Percentiles rank a stretch among this genome's conserved stretches.
Conservation (phyloP, 2,329 filamentous ascomycete genomes). For the Xylaria sp. region DNA sequence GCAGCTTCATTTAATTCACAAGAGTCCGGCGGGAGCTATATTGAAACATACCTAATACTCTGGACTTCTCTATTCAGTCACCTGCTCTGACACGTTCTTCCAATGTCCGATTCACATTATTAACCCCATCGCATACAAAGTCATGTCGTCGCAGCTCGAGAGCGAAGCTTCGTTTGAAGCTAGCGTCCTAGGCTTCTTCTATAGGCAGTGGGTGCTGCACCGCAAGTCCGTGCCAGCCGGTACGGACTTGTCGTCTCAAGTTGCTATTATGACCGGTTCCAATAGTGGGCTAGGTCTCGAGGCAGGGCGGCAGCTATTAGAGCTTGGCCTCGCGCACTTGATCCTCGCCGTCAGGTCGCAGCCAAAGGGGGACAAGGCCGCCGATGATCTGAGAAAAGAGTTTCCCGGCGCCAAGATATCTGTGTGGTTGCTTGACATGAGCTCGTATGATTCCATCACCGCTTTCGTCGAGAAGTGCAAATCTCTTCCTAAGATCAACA, state of each 20-base stretch:
- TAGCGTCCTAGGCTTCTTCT: constrained; percentile 57
- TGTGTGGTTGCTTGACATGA: constrained; percentile 60
- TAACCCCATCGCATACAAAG: background rate
- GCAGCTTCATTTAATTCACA: background rate
- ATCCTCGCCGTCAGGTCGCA: constrained; percentile 57
- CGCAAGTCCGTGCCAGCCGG: constrained; percentile 39
- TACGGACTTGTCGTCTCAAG: constrained; percentile 49
- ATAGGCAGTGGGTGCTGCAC: constrained; percentile 41
- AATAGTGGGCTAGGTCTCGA: constrained; percentile 61
- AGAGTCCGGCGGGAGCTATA: background rate
- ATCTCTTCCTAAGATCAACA: constrained; percentile 54
- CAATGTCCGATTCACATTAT: background rate
- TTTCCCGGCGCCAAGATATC: constrained; percentile 51
- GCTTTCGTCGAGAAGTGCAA: constrained; percentile 52
- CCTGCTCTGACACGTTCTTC: too few species aligned
- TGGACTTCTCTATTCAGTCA: background rate
- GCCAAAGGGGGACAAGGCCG: constrained; percentile 55
- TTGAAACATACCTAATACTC: background rate
- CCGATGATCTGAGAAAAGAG: constrained; percentile 46
- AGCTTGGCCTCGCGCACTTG: constrained; percentile 52
- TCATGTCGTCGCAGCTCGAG: constrained; percentile 54
- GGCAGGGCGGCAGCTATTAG: constrained; percentile 54
- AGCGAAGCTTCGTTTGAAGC: constrained; percentile 47
- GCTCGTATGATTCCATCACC: constrained; percentile 56
- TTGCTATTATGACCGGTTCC: constrained; percentile 58